These are phyloP conservation scores for Exophiala sp. DNA, from an alignment of 2,329 filamentous ascomycete species.

Conservation along the genomic window DNA sequence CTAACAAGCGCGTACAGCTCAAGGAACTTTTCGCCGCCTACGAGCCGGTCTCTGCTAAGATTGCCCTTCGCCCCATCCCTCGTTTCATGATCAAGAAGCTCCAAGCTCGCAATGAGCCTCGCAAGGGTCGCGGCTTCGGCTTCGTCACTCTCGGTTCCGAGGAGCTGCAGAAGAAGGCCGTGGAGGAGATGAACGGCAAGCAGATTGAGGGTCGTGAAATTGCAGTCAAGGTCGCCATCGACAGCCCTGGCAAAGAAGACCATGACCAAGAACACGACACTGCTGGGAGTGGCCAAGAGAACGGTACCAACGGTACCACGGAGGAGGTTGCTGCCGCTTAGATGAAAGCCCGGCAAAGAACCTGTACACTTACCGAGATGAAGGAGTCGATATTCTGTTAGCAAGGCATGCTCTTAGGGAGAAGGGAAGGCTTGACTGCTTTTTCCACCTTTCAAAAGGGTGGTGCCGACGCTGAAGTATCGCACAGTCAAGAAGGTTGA, in stretches of 20 bases:
- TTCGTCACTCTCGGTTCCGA: conserved; percentile 95
- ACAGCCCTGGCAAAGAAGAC: conserved; percentile 98
- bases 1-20: conserved; percentile 56
- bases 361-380: conserved; percentile 2
- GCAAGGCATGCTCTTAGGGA: conserved; percentile 22
- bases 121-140: conserved; percentile 98
- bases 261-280: conserved; percentile 35
- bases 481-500: conserved; percentile 24
- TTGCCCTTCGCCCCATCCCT: conserved; percentile 94
- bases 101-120: conserved; percentile 91
- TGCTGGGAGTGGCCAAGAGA: conserved; percentile 41
- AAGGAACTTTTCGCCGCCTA: conserved; percentile 95
- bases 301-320: conserved; percentile 26
- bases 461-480: conserved; percentile 23
- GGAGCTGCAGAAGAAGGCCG: conserved; percentile 95
- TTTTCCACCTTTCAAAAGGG: conserved; percentile 18
- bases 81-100: conserved; percentile 99
- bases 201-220: conserved; percentile 98
- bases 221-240: conserved; percentile 98
- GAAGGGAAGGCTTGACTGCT: conserved; percentile 26
- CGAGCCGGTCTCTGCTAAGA: conserved; percentile 91
- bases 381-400: conserved; percentile 24
- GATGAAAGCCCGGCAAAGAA: conserved; percentile 6
- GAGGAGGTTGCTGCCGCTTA: conserved; percentile 26
- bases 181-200: conserved; percentile 98